Conservation (phyloP, 352 stramenopile genomes). For the Plasmopara muralis region DNA sequence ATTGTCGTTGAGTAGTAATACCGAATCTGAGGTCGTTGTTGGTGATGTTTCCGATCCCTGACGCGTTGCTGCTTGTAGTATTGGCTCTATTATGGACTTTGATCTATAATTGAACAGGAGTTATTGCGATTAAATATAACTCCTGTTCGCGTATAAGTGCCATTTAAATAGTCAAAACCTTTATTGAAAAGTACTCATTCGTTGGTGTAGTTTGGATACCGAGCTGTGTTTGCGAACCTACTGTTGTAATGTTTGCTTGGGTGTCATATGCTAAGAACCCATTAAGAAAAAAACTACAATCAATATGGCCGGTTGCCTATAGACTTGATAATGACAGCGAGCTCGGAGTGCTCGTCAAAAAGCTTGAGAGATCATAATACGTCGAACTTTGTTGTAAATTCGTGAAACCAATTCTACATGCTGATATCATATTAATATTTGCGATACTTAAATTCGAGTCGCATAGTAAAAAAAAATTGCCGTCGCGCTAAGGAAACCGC, state of each 20-base stretch:
- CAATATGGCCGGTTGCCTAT: slow-evolving; percentile 4
- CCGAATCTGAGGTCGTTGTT: no score
- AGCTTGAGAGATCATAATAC: slow-evolving; percentile 5
- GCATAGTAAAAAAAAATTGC: slow-evolving; percentile 8
- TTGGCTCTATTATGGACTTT: no score
- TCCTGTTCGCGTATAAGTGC: no score
- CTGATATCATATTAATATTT: no score
- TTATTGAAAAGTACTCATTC: no score
- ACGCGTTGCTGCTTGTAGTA: no score
- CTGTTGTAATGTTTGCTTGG: slow-evolving; percentile 11
- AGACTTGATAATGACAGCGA: background rate
- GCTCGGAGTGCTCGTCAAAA: slow-evolving; percentile 4
- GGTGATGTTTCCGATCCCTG: no score
- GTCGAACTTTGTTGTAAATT: slow-evolving; percentile 1
- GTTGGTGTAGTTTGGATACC: slow-evolving; percentile 6
- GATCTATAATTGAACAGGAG: no score
- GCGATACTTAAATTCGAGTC: slow-evolving; percentile 6
- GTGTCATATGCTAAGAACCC: slow-evolving; percentile 8
- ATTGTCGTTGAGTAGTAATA: no score
- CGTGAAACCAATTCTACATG: no score
- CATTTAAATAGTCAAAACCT: no score
- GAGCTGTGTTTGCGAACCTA: slow-evolving; percentile 9
- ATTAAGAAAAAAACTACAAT: slow-evolving; percentile 3
- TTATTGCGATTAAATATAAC: no score
- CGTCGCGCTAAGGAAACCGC: slow-evolving; percentile 6